Base-by-base conservation (phyloP, 129 eudicot species). In the Lactuca sativa region DNA sequence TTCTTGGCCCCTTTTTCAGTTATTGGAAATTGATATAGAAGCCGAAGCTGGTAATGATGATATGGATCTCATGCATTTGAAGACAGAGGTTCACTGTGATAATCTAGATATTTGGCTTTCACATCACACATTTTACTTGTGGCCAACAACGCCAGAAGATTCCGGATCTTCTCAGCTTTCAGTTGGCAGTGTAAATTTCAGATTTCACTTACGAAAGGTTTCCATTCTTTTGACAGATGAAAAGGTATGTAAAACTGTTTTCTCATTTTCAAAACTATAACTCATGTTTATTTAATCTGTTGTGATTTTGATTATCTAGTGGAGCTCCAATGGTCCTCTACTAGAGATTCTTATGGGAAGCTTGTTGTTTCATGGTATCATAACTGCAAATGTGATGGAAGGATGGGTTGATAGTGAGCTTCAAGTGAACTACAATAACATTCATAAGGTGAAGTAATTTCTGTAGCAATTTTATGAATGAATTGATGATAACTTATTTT, bases 291-390 rank as follows among this genome's bases (percentile, higher is more conserved):
- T 1, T 25, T 25, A 25, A 25, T 25, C 30, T 25, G 30, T 25
- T 25, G 30, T 25, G 30, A 25, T 25, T 65, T 36, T 70, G 53
- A 38, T 48, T 2, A 14, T 78, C 61, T 40, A 90, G 99, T 80
- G 85, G 92, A 80, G 90, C 77, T 87, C 97, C 69, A 83, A 82
- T 78, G 99, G 95, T 62, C 93, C 99, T 34, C 70, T 95, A 44
- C 71, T 95, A 67, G 95, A 90, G 78, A 33, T 85, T 60, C 79
- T 90, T 31, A 56, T 82, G 74, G 83, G 87, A 74, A 82, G 81
- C 71, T 56, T 82, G 13, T 69, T 62, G 43, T 58, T 90, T 54
- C 62, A 63, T 62, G 79, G 79, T 37, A 67, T 21, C 56, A 38
- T 76, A 47, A 66, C 74, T 8, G 85, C 77, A 70, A 83, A 74